Percentiles rank a stretch among this genome's conserved stretches.
Evolutionary conservation across 106 monocot genomes (phyloP).

Genomic region (Platanthera guangdongensis): DNA sequence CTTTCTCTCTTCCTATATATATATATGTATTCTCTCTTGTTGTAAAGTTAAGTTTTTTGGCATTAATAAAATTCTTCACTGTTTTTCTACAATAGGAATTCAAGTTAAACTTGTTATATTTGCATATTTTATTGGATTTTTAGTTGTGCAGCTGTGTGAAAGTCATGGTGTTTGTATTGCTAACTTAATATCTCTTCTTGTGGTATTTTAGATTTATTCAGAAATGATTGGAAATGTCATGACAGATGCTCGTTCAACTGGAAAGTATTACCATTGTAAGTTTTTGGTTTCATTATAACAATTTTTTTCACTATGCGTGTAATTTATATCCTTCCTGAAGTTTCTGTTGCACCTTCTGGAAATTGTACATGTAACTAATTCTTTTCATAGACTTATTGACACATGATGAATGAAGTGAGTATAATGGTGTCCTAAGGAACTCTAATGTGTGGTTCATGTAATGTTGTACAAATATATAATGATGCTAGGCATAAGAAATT

Average conservation of each 20-base stretch:
- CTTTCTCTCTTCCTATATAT: too few relatives aligned
- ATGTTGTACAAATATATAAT: too few relatives aligned
- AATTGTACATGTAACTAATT: not conserved
- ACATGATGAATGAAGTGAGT: too few relatives aligned
- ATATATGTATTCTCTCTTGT: too few relatives aligned
- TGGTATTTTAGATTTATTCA: slow-evolving; percentile 67
- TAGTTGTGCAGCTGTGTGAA: not conserved
- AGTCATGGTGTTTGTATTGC: not conserved
- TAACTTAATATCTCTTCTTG: not conserved
- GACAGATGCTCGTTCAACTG: slow-evolving; percentile 97
- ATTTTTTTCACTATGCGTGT: not conserved
- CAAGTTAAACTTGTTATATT: not conserved
- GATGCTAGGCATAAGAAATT: too few relatives aligned
- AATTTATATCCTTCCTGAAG: not conserved
- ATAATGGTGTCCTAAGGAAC: too few relatives aligned
- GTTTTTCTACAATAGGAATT: not conserved
- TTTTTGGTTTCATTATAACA: not conserved
- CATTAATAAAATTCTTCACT: too few relatives aligned
- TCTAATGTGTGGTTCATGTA: too few relatives aligned
- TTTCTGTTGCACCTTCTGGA: not conserved
- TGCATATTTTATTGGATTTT: not conserved
- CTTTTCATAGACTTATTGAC: not conserved
- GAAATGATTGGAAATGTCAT: slow-evolving; percentile 99
- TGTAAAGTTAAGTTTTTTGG: too few relatives aligned
- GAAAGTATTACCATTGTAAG: slow-evolving; percentile 99